phyloP scores from a whole-genome alignment of 148 eudicot genomes.

The Dysphania ambrosioides region DNA sequence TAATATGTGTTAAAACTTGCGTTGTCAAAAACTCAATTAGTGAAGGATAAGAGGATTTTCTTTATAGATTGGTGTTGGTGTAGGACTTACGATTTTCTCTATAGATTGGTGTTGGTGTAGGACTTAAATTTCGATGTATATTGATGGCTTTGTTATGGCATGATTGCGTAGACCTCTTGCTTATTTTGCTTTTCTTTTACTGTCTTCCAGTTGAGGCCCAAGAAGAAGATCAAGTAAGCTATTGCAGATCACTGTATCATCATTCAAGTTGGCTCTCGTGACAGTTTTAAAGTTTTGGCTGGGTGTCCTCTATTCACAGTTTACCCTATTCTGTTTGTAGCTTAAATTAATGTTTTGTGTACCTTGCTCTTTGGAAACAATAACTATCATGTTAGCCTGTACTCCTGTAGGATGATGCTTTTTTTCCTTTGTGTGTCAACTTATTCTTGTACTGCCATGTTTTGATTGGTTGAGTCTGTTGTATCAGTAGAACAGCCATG shows the following conservation, averaged over 20 bases:
- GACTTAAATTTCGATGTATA: too few species aligned
- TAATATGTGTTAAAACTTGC: too few species aligned
- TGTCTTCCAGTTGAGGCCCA: slow-evolving; percentile 23
- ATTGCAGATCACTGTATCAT: slow-evolving; percentile 7
- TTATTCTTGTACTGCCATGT: neutral
- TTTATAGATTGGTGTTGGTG: neutral
- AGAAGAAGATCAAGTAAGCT: slow-evolving; percentile 30
- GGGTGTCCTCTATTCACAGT: neutral
- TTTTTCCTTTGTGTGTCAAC: neutral
- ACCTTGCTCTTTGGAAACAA: neutral
- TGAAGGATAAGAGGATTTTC: too few species aligned
- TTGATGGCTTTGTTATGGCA: neutral
- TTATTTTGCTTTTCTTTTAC: neutral
- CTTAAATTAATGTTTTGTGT: neutral
- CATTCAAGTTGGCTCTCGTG: slow-evolving; percentile 1
- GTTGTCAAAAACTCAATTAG: too few species aligned
- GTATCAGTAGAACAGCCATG: neutral
- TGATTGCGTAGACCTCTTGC: neutral
- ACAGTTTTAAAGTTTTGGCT: slow-evolving; percentile 13
- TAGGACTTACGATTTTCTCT: too few species aligned
- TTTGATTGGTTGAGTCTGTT: neutral
- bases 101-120: neutral
- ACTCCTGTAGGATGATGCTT: neutral
- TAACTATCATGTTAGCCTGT: neutral
- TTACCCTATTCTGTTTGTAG: slow-evolving; percentile 7